A percentile compares a stretch with the other conserved stretches of the same genome.
Conservation (phyloP, 179 eudicot species). For the Gypsophila paniculata region DNA sequence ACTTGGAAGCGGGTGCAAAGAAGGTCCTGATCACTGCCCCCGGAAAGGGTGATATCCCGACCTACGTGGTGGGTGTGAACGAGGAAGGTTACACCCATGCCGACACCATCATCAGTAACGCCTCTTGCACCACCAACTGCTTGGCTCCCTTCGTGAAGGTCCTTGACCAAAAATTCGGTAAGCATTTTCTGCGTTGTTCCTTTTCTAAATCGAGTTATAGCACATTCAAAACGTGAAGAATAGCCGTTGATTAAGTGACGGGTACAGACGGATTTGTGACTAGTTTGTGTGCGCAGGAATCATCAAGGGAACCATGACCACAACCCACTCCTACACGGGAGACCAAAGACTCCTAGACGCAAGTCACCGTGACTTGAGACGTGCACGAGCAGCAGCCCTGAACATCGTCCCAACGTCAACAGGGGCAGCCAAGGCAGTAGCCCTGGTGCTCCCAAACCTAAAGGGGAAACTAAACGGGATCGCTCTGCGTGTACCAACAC, state of each 20-base stretch:
- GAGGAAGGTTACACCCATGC: constrained; percentile 52
- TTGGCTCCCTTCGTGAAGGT: constrained; percentile 98
- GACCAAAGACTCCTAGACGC: constrained; percentile 96
- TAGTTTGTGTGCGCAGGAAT: constrained; percentile 42
- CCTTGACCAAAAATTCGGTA: constrained; percentile 59
- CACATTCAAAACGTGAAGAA: too few relatives aligned
- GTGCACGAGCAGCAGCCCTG: constrained; percentile 92
- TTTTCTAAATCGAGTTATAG: background rate
- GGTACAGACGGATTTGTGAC: too few relatives aligned
- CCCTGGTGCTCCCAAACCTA: constrained; percentile 80
- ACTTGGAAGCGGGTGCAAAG: constrained; percentile 84
- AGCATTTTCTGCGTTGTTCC: background rate
- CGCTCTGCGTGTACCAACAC: constrained; percentile 96
- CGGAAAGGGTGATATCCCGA: constrained; percentile 94
- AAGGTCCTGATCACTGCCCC: constrained; percentile 96
- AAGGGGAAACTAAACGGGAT: constrained; percentile 97
- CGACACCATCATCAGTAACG: constrained; percentile 85
- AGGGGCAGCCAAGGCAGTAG: constrained; percentile 97
- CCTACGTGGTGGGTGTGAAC: constrained; percentile 91
- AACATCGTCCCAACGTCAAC: constrained; percentile 98
- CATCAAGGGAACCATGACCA: constrained; percentile 97
- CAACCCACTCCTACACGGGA: constrained; percentile 97
- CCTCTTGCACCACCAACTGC: constrained; percentile 98
- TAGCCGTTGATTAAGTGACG: too few relatives aligned
- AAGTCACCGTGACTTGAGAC: constrained; percentile 92